Evolutionary conservation across 163 green algal genomes (phyloP), one percentile per base, ranked within the genome.

Genomic region (Scenedesmus sp.): DNA sequence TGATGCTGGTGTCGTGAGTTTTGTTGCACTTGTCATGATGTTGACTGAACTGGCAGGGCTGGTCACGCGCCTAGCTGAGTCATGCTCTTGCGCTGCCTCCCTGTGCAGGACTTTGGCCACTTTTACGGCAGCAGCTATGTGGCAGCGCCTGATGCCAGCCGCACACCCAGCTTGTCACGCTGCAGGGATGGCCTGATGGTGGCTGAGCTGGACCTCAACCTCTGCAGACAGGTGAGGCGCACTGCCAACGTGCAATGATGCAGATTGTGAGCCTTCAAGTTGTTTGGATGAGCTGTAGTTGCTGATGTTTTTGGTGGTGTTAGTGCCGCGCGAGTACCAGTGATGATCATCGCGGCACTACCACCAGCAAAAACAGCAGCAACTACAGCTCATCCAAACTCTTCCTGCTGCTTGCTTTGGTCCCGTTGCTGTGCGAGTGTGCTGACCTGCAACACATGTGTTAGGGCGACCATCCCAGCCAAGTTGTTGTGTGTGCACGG

Each of bases 101-200:
- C 33, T 40, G 30, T 76, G 56, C 85, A 97, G 92, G 97, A 98
- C 86, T 99, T 99, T 96, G 98, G 98, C 24, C 98, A 98, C 91
- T 99, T 99, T 87, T 99, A 99, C 89, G 98, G 98, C 86, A 97
- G 93, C 81, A 97, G 91, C 91, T 99, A 99, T 94, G 96, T 99
- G 53, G 97, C 98, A 2, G 97, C 97, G 42, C 98, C 98, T 9
- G 98, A 99, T 89, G 98, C 95, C 56, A 97, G 95, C 91, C 96
- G 98, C 88, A 97, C 95, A 20, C 96, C 97, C 33, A 89, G 89
- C 24, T 94, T 99, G 30, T 91, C 96, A 0, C 94, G 98, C 13
- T 93, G 95, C 89, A 93, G 90, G 79, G 97, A 99, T 81, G 98
- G 98, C 53, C 93, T 99, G 20, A 78, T 99, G 91, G 91, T 99